Base-by-base conservation (phyloP, 352 stramenopile species). In the Globisporangium radiosum region DNA sequence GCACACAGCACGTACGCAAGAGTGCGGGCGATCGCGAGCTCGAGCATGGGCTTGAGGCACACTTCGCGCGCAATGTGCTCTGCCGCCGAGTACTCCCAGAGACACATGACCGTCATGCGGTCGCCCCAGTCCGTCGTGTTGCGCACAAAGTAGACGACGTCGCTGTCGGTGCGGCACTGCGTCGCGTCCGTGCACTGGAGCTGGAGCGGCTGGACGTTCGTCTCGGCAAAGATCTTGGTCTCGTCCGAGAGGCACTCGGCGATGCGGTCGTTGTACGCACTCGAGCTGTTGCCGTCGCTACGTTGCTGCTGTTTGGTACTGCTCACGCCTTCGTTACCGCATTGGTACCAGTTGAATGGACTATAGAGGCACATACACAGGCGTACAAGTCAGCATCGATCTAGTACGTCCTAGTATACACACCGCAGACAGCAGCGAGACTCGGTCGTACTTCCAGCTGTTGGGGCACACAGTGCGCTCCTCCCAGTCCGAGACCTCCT, bases 321-420 rank as follows among this genome's bases (percentile, higher is more conserved):
- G 38, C 66, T 72, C 57, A 84, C 76, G 7, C 72, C 75, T 66
- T 77, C 69, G 50, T 88, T 88, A 6, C 77, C 78, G 36, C 83
- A 92, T 39, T 90, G 80, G 58, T 92, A 90, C 83, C 78, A 92
- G 66, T 88, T 90, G 58, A 88, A 85, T 5, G 80, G 83, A 49
- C 82, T 90, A 59, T 13, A 60, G 50, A 13, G 56, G 40, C 58
- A 53, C 0, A 15, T n/a, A 36, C 19, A 56, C 36, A 6, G 40
- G 1, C 25, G 25, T 33, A 33, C 25, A 33, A 33, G 25, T 33
- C 25, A 33, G 25, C 25, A 33, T 33, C 25, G 25, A 33, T 33
- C 25, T 33, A 33, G 25, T 3, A 33, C 25, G 25, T 33, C 25
- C 25, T 33, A 33, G 25, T 33, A 33, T 33, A 33, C 25, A 33